These are phyloP conservation scores for Sambucus nigra DNA, from an alignment of 129 eudicot genomes.

Conservation along the genomic window DNA sequence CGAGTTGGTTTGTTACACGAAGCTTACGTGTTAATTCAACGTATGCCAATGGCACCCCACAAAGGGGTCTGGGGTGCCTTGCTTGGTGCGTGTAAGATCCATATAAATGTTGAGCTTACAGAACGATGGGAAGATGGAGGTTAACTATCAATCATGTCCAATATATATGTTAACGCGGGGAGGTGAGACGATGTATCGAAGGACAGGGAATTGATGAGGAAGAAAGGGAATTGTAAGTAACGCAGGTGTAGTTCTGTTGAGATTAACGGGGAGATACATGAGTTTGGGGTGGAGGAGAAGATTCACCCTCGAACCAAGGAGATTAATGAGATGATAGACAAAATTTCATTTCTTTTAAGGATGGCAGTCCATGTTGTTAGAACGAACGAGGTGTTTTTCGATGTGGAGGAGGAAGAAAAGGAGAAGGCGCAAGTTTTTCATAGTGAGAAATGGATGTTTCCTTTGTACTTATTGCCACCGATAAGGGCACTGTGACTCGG, in stretches of 20 bases:
- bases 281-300: too few species aligned
- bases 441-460: slow-evolving; percentile 31
- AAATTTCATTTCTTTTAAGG: too few species aligned
- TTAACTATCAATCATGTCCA: slow-evolving; percentile 18
- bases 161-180: too few species aligned
- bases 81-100: too few species aligned
- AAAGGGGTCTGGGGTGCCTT: slow-evolving; percentile 24
- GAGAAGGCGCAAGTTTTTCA: slow-evolving; percentile 20
- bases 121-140: slow-evolving; percentile 25
- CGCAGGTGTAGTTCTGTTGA: too few species aligned
- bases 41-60: slow-evolving; percentile 23
- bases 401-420: too few species aligned
- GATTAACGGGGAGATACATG: too few species aligned
- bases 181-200: slow-evolving; percentile 17
- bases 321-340: too few species aligned
- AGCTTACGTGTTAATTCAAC: slow-evolving; percentile 15
- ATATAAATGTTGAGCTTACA: slow-evolving; percentile 18
- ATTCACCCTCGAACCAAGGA: too few species aligned
- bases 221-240: too few species aligned
- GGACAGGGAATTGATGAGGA: slow-evolving; percentile 20
- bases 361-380: slow-evolving; percentile 17
- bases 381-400: slow-evolving; percentile 11
- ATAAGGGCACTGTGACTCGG: slow-evolving; percentile 5
- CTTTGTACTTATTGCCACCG: slow-evolving; percentile 21
- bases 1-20: slow-evolving; percentile 28